These are phyloP conservation scores for Podila minutissima DNA, from an alignment of 192 early-diverging fungal genomes.

Conservation along the genomic window DNA sequence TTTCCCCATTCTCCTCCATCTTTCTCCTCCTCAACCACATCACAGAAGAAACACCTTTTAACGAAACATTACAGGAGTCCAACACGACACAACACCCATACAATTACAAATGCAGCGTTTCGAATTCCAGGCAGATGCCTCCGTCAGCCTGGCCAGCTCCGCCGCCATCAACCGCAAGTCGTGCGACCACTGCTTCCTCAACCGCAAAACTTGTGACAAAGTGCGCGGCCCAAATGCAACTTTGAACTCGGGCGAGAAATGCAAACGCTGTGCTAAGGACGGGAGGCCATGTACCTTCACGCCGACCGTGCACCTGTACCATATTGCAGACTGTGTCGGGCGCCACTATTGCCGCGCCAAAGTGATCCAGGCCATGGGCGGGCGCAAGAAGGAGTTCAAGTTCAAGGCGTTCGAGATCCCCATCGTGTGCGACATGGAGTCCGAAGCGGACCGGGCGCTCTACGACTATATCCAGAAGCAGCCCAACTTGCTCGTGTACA, in stretches of 20 bases:
- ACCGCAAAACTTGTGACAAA: conserved; percentile 50
- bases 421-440: conserved; percentile 47
- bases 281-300: conserved; percentile 46
- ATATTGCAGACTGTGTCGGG: conserved; percentile 50
- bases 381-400: conserved; percentile 50
- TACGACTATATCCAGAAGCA: conserved; percentile 47
- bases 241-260: conserved; percentile 34
- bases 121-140: conserved; percentile 47
- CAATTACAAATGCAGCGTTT: conserved; percentile 46
- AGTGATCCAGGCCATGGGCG: conserved; percentile 50
- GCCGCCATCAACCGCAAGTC: conserved; percentile 50
- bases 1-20: not conserved
- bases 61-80: too few species aligned
- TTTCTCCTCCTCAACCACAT: not conserved
- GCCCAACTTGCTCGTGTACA: conserved; percentile 45
- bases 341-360: conserved; percentile 51
- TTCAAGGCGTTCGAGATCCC: conserved; percentile 51
- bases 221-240: conserved; percentile 21
- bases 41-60: too few species aligned
- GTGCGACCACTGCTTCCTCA: conserved; percentile 50
- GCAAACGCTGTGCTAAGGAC: conserved; percentile 46
- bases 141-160: conserved; percentile 39
- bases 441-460: conserved; percentile 35
- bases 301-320: conserved; percentile 45
- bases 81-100: not conserved